A percentile compares a stretch with the other conserved stretches of the same genome.
Evolutionary conservation across 495 filamentous ascomycete genomes (phyloP).

Genomic region (Tuber melanosporum): DNA sequence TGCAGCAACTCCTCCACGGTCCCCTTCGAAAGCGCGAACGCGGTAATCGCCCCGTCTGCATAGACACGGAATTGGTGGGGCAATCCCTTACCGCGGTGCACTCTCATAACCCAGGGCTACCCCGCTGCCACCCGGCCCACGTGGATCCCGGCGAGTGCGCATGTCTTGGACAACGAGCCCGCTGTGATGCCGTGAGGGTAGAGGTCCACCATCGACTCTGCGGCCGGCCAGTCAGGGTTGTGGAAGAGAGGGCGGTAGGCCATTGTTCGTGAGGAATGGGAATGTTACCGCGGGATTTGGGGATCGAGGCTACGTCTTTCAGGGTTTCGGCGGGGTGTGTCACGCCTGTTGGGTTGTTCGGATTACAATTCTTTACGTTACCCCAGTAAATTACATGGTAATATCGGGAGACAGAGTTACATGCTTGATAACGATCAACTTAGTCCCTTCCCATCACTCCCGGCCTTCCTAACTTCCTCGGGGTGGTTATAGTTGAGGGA

Average conservation of each 20-base stretch:
- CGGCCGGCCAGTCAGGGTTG: constrained; percentile 42
- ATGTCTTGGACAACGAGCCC: constrained; percentile 80
- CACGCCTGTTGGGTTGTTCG: constrained; percentile 80
- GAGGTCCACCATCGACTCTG: constrained; percentile 63
- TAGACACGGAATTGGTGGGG: constrained; percentile 77
- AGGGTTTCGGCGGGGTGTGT: constrained; percentile 59
- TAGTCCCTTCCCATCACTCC: constrained; percentile 20
- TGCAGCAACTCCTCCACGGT: constrained; percentile 61
- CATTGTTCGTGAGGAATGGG: constrained; percentile 71
- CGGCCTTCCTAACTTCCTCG: constrained; percentile 47
- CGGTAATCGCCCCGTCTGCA: constrained; percentile 71
- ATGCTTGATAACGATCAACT: constrained; percentile 59
- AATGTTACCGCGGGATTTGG: constrained; percentile 53
- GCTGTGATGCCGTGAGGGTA: constrained; percentile 67
- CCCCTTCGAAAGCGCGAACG: constrained; percentile 59
- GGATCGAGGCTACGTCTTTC: constrained; percentile 58
- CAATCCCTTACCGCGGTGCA: constrained; percentile 62
- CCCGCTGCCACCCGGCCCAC: constrained; percentile 54
- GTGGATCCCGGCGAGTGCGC: constrained; percentile 70
- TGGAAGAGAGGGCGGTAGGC: constrained; percentile 90
- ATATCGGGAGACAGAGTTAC: neutral
- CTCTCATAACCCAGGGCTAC: constrained; percentile 41
- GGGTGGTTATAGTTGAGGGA: no score
- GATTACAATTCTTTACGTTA: constrained; percentile 57
- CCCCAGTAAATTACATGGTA: no score